These are phyloP conservation scores for Pseudogymnoascus sp. DNA, from an alignment of 2,329 filamentous ascomycete genomes.

Conservation along the genomic window DNA sequence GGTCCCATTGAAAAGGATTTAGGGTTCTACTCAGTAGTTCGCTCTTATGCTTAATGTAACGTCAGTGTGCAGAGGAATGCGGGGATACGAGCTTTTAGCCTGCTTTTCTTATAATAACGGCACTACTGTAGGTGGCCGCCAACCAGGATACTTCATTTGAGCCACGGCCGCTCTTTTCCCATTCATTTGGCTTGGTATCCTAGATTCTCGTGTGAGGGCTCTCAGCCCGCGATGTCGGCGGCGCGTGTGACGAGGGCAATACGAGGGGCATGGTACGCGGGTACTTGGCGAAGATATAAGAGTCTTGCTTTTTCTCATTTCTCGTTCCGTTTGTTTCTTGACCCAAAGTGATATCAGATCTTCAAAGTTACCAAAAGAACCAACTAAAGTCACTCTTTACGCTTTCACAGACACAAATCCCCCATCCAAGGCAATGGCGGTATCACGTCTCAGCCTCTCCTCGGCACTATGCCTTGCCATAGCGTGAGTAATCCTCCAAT, in stretches of 20 bases:
- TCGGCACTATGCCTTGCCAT: not conserved
- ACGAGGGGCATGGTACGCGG: not conserved
- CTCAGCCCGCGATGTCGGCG: not conserved
- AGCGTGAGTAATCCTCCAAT: not conserved
- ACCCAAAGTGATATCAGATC: not conserved
- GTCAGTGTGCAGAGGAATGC: not conserved
- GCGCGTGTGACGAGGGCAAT: not conserved
- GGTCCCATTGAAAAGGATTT: not conserved
- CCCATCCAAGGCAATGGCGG: not conserved
- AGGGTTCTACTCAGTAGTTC: not conserved
- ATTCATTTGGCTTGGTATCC: not conserved
- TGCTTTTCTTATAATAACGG: not conserved
- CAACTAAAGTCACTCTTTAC: not conserved
- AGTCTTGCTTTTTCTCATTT: not conserved
- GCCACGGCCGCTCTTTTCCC: not conserved
- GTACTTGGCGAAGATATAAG: not conserved
- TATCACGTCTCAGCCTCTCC: not conserved
- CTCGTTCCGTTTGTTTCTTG: not conserved
- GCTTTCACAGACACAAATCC: not conserved
- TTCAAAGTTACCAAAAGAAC: not conserved
- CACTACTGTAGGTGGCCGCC: not conserved
- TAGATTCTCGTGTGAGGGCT: not conserved
- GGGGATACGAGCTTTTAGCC: constrained; percentile 5
- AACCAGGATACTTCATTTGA: constrained; percentile 2
- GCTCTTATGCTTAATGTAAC: not conserved